phyloP scores from a whole-genome alignment of 2,329 filamentous ascomycete species.

The Zopfia rhizophila region DNA sequence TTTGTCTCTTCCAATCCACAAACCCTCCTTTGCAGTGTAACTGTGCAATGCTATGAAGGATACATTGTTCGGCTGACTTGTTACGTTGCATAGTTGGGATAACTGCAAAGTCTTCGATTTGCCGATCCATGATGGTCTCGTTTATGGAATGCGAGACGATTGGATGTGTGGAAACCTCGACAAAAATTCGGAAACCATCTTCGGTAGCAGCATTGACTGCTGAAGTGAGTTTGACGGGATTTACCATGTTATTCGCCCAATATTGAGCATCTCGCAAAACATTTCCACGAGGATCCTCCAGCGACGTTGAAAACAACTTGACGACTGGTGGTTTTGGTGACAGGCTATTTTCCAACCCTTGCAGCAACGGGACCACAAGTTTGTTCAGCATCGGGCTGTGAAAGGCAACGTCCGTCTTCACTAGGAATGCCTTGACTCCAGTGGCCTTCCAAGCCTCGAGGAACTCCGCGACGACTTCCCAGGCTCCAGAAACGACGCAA shows the following conservation, averaged over 20 bases:
- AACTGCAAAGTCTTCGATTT: constrained; percentile 43
- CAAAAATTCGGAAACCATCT: constrained; percentile 53
- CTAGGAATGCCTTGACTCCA: constrained; percentile 44
- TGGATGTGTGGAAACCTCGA: constrained; percentile 57
- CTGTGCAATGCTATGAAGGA: constrained; percentile 40
- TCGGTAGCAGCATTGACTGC: constrained; percentile 50
- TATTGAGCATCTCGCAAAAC: constrained; percentile 43
- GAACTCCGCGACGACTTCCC: constrained; percentile 34
- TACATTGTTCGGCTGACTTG: constrained; percentile 32
- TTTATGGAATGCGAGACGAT: constrained; percentile 55
- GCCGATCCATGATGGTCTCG: constrained; percentile 49
- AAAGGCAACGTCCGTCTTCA: constrained; percentile 56
- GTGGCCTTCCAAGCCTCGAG: constrained; percentile 26
- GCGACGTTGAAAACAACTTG: constrained; percentile 51
- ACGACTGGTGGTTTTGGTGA: constrained; percentile 24
- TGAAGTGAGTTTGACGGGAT: constrained; percentile 48
- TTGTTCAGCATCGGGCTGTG: constrained; percentile 51
- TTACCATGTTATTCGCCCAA: constrained; percentile 55
- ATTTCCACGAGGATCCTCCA: constrained; percentile 33
- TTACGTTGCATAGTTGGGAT: constrained; percentile 47
- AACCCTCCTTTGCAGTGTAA: constrained; percentile 43
- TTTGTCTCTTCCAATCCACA: constrained; percentile 33
- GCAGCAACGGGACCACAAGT: constrained; percentile 41
- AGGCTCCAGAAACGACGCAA: constrained; percentile 48
- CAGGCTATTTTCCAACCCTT: constrained; percentile 33